phyloP scores from a whole-genome alignment of 2,329 filamentous ascomycete genomes.

The Ceratocystis albifundus region DNA sequence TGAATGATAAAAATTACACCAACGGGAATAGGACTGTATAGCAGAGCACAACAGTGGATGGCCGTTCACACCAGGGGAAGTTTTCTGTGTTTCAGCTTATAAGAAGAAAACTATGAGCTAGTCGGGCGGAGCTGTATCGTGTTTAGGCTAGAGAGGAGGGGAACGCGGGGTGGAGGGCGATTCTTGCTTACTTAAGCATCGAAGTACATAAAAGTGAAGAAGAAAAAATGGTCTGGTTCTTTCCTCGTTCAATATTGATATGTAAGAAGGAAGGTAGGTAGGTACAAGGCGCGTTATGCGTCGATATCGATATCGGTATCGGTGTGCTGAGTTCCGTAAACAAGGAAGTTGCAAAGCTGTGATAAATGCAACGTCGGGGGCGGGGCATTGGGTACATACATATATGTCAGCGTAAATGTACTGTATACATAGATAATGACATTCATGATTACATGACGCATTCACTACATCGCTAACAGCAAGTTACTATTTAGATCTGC shows the following conservation, averaged over 20 bases:
- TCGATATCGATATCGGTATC: too few species aligned
- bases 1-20: not conserved
- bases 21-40: too few species aligned
- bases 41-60: too few species aligned
- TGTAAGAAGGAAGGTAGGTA: too few species aligned
- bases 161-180: too few species aligned
- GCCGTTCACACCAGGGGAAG: too few species aligned
- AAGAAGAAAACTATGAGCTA: too few species aligned
- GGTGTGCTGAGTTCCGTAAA: slow-evolving; percentile 2
- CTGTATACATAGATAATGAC: not conserved
- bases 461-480: not conserved
- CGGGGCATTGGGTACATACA: slow-evolving; percentile 16
- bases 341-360: slow-evolving; percentile 1
- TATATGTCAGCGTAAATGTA: not conserved
- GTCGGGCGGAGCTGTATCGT: too few species aligned
- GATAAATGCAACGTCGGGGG: slow-evolving; percentile 15
- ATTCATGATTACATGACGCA: not conserved
- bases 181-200: too few species aligned
- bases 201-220: not conserved
- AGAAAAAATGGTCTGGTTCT: not conserved
- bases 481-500: too few species aligned
- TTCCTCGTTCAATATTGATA: not conserved
- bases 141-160: too few species aligned
- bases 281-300: not conserved
- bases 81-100: not conserved